Percentiles rank a stretch among this genome's conserved stretches.
Conservation (phyloP, 2,329 filamentous ascomycete species). For the Aspergillus hiratsukae region DNA sequence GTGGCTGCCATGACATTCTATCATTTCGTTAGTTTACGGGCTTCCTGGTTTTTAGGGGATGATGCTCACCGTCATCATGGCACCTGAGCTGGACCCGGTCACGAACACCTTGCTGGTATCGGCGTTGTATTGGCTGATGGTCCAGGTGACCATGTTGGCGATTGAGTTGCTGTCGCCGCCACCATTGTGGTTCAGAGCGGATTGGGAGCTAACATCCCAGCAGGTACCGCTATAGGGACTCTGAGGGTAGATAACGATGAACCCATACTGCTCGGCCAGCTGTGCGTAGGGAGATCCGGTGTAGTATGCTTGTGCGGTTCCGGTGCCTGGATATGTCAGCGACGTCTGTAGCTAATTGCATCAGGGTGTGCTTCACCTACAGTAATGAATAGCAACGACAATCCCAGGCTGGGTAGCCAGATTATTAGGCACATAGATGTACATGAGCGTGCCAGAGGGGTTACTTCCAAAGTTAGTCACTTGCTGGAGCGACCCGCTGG, state of each 20-base stretch:
- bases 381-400: not conserved
- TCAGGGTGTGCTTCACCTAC: not conserved
- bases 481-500: not conserved
- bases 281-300: slow-evolving; percentile 50
- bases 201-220: slow-evolving; percentile 54
- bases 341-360: too few species aligned
- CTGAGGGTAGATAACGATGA: slow-evolving; percentile 53
- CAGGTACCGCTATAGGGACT: slow-evolving; percentile 51
- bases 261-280: slow-evolving; percentile 41
- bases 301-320: slow-evolving; percentile 39
- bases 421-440: not conserved
- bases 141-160: slow-evolving; percentile 37
- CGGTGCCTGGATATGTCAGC: not conserved
- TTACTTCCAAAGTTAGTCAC: not conserved
- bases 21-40: not conserved
- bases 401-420: not conserved
- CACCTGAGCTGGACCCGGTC: slow-evolving; percentile 15
- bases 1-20: slow-evolving; percentile 20
- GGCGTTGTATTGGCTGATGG: slow-evolving; percentile 29
- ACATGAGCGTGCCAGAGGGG: not conserved
- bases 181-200: slow-evolving; percentile 29
- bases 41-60: not conserved
- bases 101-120: slow-evolving; percentile 25
- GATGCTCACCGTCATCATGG: slow-evolving; percentile 18
- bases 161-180: slow-evolving; percentile 39